Evolutionary conservation across 116 monocot species (phyloP).

Genomic region (Phalaenopsis hybrid): DNA sequence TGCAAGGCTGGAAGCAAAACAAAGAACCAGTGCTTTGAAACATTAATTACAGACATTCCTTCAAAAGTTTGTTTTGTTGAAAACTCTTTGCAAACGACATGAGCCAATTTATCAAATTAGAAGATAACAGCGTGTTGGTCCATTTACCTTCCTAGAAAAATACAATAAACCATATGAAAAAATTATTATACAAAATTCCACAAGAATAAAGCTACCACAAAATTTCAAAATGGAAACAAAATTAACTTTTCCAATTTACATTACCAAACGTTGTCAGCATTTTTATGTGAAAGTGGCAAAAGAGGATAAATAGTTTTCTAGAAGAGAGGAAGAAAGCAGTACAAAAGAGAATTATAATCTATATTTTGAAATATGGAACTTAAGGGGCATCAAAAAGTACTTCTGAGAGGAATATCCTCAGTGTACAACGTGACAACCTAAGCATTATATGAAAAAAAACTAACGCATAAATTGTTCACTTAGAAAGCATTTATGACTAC

Average conservation of each 20-base stretch:
- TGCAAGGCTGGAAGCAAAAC: background rate
- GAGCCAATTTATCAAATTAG: background rate
- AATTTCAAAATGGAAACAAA: background rate
- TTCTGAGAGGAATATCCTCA: background rate
- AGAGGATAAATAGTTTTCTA: background rate
- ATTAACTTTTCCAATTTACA: background rate
- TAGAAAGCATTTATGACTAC: background rate
- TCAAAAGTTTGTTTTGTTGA: background rate
- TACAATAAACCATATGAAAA: background rate
- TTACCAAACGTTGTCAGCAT: background rate
- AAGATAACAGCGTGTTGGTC: background rate
- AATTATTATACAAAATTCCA: background rate
- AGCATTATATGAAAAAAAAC: background rate
- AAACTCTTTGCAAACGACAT: background rate
- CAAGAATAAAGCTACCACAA: background rate
- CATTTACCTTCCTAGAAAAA: background rate
- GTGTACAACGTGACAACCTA: background rate
- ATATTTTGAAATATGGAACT: background rate
- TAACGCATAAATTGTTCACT: background rate
- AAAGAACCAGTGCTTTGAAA: background rate
- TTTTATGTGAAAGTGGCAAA: background rate
- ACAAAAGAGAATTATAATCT: background rate
- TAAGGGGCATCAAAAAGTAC: background rate
- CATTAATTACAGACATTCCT: background rate
- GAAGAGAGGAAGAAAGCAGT: background rate